Conservation (phyloP, 2,329 filamentous ascomycete genomes). For the Nigrospora osmanthi region DNA sequence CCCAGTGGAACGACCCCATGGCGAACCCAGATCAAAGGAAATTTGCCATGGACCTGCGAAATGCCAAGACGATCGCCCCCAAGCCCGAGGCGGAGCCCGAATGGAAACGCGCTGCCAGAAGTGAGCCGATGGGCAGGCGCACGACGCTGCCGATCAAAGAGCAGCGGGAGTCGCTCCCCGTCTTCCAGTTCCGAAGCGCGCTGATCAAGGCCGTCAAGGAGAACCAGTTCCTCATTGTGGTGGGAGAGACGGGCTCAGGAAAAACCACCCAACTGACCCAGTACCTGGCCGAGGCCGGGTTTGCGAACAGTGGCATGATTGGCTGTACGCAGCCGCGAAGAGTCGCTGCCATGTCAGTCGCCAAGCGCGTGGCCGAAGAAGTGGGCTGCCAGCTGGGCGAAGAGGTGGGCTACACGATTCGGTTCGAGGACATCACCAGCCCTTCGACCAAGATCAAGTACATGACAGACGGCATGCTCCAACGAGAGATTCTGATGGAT, state of each 20-base stretch:
- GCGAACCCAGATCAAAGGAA: slow-evolving; percentile 74
- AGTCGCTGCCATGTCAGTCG: slow-evolving; percentile 95
- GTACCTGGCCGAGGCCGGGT: slow-evolving; percentile 88
- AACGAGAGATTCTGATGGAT: slow-evolving; percentile 90
- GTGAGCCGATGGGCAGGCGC: slow-evolving; percentile 75
- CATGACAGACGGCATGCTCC: slow-evolving; percentile 98
- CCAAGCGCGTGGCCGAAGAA: slow-evolving; percentile 93
- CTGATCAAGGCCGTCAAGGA: slow-evolving; percentile 79
- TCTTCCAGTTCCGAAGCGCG: slow-evolving; percentile 80
- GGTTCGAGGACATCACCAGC: slow-evolving; percentile 91
- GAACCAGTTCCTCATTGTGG: slow-evolving; percentile 90
- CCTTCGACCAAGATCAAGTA: slow-evolving; percentile 93
- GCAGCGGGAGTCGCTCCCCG: slow-evolving; percentile 81
- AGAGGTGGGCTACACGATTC: slow-evolving; percentile 94
- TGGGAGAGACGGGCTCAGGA: slow-evolving; percentile 93
- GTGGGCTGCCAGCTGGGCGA: slow-evolving; percentile 85
- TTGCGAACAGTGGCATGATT: slow-evolving; percentile 79
- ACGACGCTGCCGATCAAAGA: slow-evolving; percentile 92
- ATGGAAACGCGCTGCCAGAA: slow-evolving; percentile 84
- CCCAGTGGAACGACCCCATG: slow-evolving; percentile 98
- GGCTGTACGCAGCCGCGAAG: slow-evolving; percentile 95
- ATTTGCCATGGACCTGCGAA: slow-evolving; percentile 81
- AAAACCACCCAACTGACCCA: slow-evolving; percentile 97
- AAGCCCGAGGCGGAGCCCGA: slow-evolving; percentile 71
- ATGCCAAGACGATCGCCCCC: slow-evolving; percentile 47